Percentiles rank a stretch among this genome's conserved stretches.
phyloP scores from a whole-genome alignment of 768 basidiomycete genomes.

The Suillus americanus region DNA sequence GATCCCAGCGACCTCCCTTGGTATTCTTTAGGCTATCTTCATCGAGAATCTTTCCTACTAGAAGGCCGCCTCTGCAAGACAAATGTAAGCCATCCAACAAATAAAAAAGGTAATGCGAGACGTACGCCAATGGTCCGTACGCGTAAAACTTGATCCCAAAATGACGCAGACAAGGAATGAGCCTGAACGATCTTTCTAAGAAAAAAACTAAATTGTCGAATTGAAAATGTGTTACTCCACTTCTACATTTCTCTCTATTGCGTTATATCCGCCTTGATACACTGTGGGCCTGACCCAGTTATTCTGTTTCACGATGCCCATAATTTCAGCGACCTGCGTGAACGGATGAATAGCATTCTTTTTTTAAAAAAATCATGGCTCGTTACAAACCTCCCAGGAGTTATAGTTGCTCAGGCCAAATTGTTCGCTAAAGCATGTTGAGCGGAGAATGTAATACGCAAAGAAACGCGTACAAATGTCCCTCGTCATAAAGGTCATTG shows the following conservation, averaged over 20 bases:
- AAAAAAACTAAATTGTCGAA: background rate
- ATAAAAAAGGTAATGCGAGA: background rate
- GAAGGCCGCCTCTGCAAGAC: constrained; percentile 13
- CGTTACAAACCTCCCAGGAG: constrained; percentile 34
- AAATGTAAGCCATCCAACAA: background rate
- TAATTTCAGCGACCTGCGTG: constrained; percentile 43
- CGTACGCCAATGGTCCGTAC: constrained; percentile 15
- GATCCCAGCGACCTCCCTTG: constrained; percentile 19
- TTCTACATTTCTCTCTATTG: constrained; percentile 40
- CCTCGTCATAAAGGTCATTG: constrained; percentile 49
- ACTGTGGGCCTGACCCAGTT: constrained; percentile 49
- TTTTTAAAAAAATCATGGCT: no score
- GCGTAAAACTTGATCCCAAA: constrained; percentile 41
- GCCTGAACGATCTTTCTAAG: constrained; percentile 11
- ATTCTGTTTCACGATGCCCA: constrained; percentile 40
- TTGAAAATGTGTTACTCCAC: constrained; percentile 23
- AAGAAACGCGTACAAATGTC: constrained; percentile 42
- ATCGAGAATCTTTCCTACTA: constrained; percentile 14
- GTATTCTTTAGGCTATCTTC: constrained; percentile 13
- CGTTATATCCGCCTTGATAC: constrained; percentile 51
- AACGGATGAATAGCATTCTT: background rate
- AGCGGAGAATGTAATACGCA: background rate
- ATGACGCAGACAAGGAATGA: constrained; percentile 43
- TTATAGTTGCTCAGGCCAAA: constrained; percentile 18
- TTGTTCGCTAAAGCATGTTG: constrained; percentile 8